A percentile compares a stretch with the other conserved stretches of the same genome.
These are phyloP conservation scores for Talaromyces wortmannii DNA, from an alignment of 495 filamentous ascomycete species.

Conservation along the genomic window DNA sequence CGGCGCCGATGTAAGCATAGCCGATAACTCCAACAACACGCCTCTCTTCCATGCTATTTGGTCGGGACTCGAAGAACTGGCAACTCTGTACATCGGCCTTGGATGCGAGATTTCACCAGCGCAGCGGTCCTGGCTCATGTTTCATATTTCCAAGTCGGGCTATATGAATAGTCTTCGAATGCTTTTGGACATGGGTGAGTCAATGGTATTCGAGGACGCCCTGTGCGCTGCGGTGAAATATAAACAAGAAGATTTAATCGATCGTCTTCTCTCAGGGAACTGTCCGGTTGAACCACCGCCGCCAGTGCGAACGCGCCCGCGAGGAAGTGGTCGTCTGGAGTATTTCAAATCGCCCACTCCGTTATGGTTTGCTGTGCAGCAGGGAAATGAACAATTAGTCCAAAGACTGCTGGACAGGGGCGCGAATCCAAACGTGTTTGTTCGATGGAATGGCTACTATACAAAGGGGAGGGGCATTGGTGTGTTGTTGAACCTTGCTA, in stretches of 20 bases:
- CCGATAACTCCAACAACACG: conserved; percentile 10
- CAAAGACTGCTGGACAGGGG: neutral
- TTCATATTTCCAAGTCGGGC: neutral
- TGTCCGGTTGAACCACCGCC: neutral
- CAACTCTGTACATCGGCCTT: neutral
- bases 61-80: neutral
- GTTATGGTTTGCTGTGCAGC: neutral
- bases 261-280: neutral
- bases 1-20: conserved; percentile 7
- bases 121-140: neutral
- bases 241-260: neutral
- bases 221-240: neutral
- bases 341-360: neutral
- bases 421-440: neutral
- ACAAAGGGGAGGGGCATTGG: neutral
- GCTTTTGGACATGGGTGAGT: neutral
- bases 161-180: neutral
- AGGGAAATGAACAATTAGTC: neutral
- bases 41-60: conserved; percentile 18
- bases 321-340: neutral
- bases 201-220: neutral
- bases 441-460: neutral
- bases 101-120: neutral
- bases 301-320: too few species aligned
- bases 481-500: neutral